Evolutionary conservation across 108 stramenopile species (phyloP), one percentile per base, ranked within the genome.

Genomic region (Nitzschia inconspicua): DNA sequence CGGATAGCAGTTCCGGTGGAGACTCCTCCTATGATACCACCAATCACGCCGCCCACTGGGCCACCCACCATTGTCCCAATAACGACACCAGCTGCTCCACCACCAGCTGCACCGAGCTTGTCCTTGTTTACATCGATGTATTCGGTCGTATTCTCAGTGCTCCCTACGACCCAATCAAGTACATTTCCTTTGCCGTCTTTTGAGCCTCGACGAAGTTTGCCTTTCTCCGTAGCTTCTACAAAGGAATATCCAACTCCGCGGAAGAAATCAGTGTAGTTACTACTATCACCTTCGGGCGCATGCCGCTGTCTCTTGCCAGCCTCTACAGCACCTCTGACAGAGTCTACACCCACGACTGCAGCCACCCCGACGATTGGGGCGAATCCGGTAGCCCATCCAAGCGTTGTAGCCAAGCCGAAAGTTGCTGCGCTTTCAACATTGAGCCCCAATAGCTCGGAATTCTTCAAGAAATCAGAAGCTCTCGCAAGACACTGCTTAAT

Each of bases 271-370:
- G 13, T 13, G 3, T 18, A 13, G 19, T 34, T 7, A 20, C 13
- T 14, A 9, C n/a, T 14, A 20, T 31, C 29, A 27, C 27, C 49
- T 14, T 50, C 49, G 3, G 32, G 7, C 4, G 29, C 53, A 3
- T 55, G 32, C 9, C 53, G 30, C 16, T 13, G 10, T n/a, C 53
- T 55, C 22, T 55, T 55, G 11, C 53, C 53, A 14, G 53, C 53
- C 19, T 26, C 53, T 6, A 55, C 36, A n/a, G 53, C 13, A 18
- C 53, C 53, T n/a, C 29, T 27, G n/a, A 55, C 53, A 4, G 53
- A 30, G 19, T 55, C 53, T 13, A 55, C 53, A 20, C 53, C 53
- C 4, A 30, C 34, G n/a, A 55, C 34, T 4, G 34, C 53, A 19
- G 53, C 53, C 11, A 55, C 19, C 11, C 53, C 53, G 3, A 26